Evolutionary conservation across 73 alveolate species (phyloP).

Genomic region (Paramecium sexaurelia): DNA sequence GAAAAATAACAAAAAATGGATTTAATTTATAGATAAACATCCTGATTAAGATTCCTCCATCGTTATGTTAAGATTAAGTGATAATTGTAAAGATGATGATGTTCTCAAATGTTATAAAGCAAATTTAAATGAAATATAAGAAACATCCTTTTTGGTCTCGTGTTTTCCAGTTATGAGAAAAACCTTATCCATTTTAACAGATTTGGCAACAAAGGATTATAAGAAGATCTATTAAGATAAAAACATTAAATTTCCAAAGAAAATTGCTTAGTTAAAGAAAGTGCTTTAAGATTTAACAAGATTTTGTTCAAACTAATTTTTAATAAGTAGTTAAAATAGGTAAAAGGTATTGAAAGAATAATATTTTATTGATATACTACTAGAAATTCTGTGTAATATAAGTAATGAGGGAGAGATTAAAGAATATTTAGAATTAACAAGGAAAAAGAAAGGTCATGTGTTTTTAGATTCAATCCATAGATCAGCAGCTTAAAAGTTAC

Average conservation of each 20-base stretch:
- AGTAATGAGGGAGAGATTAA: not conserved
- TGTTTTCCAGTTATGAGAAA: constrained; percentile 62
- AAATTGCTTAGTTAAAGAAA: constrained; percentile 36
- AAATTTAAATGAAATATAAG: constrained; percentile 35
- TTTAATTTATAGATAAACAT: constrained; percentile 20
- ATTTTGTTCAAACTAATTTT: constrained; percentile 56
- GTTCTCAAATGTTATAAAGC: constrained; percentile 59
- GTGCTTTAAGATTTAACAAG: constrained; percentile 21
- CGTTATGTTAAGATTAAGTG: constrained; percentile 51
- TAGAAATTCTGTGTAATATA: not conserved
- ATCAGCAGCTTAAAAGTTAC: not conserved
- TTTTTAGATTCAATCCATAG: not conserved
- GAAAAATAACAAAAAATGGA: constrained; percentile 53
- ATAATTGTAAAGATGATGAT: constrained; percentile 59
- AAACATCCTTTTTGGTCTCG: constrained; percentile 55
- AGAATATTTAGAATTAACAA: not conserved
- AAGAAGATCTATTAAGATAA: constrained; percentile 11
- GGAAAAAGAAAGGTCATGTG: not conserved
- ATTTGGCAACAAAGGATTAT: not conserved
- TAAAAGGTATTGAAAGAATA: constrained; percentile 56
- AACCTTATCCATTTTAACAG: constrained; percentile 14
- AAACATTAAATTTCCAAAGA: constrained; percentile 42
- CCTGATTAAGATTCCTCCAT: not conserved
- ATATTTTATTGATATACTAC: constrained; percentile 54
- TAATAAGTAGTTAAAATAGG: constrained; percentile 54